Evolutionary conservation across 1,284 basidiomycete species (phyloP), one percentile per base, ranked within the genome.

Genomic region (Ganoderma leucocontextum): DNA sequence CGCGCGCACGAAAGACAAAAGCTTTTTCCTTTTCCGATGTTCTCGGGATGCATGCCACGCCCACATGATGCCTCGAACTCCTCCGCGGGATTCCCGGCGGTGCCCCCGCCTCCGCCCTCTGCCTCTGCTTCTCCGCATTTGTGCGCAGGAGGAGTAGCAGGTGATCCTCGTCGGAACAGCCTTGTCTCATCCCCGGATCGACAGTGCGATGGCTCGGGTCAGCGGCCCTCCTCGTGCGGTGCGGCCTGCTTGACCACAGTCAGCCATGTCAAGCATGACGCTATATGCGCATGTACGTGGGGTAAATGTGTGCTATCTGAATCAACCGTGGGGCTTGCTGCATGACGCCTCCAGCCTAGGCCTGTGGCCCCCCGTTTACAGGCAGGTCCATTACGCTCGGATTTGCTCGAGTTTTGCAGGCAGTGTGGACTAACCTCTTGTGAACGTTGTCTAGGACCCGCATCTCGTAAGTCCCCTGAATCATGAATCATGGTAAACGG

Each of bases 31-130:
- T 59, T 49, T 65, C 57, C 63, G 69, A 19, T 22, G n/a, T 49
- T 52, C 60, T 65, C 63, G 60, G 65, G 47, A 42, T 57, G 65
- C 65, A 63, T 65, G 62, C 63, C 22, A 58, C 47, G 22, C 35
- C 38, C n/a, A 4, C 19, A 22, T n/a, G 35, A 38, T 58, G 55
- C 38, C 62, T 70, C 64, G 60, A 57, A 25, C 22, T 47, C 62
- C 69, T 70, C 65, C 64, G 65, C 60, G 41, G n/a, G 22, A 8
- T 33, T 39, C 65, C 65, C 52, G 55, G 61, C 62, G 8, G 58
- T 22, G n/a, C 13, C 22, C 36, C 57, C 35, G 35, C 35, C 53
- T 57, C 53, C 53, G 33, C 13, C 42, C 19, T 25, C 10, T 17
- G 57, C 57, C 57, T 38, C 38, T 22, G 36, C 58, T 8, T 17